Evolutionary conservation across 129 eudicot species (phyloP), one percentile per base, ranked within the genome.

Genomic region (Sambucus nigra): DNA sequence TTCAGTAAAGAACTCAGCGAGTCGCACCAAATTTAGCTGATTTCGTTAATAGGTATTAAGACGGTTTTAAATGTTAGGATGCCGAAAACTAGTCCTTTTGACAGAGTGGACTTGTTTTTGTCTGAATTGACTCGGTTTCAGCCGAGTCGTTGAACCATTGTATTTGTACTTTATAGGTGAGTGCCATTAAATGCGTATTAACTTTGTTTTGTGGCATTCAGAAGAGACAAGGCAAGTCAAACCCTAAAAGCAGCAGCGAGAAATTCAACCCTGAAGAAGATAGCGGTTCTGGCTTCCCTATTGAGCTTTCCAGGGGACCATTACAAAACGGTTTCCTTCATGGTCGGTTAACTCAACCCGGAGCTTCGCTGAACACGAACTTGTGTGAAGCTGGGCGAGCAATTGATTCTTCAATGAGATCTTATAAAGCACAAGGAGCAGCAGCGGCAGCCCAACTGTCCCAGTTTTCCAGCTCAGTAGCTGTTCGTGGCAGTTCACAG

Each of bases 381-480:
- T 47, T 60, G 40, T 64, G 70, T 25, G 80, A 55, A 25, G 27
- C 65, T 62, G 74, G 57, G 26, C 15, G 13, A n/a, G 66, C 63
- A 60, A 33, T 64, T 22, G 74, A 76, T 59, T 78, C 80, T 50
- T 54, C 76, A 25, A 69, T 57, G 42, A 59, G 53, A 49, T 61
- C 76, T 60, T 72, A 60, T 27, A 81, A 63, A 60, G 60, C 72
- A 18, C 76, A 69, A 44, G 83, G 74, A 52, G 72, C 44, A 25
- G 51, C 65, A 17, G 76, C 65, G 13, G 76, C 73, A 7, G 69
- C 79, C n/a, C 83, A 73, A 4, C 56, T 86, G 63, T 78, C 92
- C 33, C 66, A 69, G 54, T 86, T 81, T 61, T 86, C 95, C 49
- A 81, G 65, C 51, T 86, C 95, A 12, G 81, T 86, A 50, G 92